phyloP scores from a whole-genome alignment of 2,329 filamentous ascomycete species.

The Pseudogymnoascus sp. region DNA sequence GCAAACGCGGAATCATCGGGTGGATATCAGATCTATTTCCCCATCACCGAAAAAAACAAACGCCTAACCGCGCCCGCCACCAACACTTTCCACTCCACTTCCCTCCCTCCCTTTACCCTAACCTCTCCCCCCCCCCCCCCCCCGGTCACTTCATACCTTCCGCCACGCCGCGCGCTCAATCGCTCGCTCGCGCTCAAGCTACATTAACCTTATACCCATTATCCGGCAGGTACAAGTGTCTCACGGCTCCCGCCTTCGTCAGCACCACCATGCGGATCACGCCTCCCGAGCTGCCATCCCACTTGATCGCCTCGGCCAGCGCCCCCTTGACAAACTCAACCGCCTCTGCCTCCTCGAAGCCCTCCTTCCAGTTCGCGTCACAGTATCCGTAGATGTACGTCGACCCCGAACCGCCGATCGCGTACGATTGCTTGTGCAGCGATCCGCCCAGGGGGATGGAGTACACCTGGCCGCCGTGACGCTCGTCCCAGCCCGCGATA shows the following conservation, averaged over 20 bases:
- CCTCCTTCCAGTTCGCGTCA: conserved; percentile 90
- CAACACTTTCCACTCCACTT: neutral
- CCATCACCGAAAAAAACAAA: neutral
- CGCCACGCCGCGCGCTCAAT: neutral
- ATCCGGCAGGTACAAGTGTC: conserved; percentile 94
- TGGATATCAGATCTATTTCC: conserved; percentile 4
- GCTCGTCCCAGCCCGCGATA: conserved; percentile 94
- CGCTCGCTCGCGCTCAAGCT: neutral
- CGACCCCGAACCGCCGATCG: conserved; percentile 92
- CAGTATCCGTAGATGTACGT: conserved; percentile 99
- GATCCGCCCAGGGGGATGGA: conserved; percentile 94
- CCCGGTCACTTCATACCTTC: neutral
- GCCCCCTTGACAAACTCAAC: conserved; percentile 89
- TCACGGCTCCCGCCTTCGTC: conserved; percentile 78
- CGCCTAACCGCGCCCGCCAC: neutral
- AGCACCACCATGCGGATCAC: conserved; percentile 97
- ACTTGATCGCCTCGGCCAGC: conserved; percentile 92
- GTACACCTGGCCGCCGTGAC: conserved; percentile 94
- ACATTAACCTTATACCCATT: conserved; percentile 54
- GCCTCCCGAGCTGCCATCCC: conserved; percentile 97
- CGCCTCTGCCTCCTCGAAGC: conserved; percentile 86
- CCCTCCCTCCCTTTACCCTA: neutral
- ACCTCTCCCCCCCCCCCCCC: too few relatives aligned
- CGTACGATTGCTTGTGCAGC: conserved; percentile 92
- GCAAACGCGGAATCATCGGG: neutral